These are phyloP conservation scores for Neofusicoccum sp. DNA, from an alignment of 2,329 filamentous ascomycete genomes.

Conservation along the genomic window DNA sequence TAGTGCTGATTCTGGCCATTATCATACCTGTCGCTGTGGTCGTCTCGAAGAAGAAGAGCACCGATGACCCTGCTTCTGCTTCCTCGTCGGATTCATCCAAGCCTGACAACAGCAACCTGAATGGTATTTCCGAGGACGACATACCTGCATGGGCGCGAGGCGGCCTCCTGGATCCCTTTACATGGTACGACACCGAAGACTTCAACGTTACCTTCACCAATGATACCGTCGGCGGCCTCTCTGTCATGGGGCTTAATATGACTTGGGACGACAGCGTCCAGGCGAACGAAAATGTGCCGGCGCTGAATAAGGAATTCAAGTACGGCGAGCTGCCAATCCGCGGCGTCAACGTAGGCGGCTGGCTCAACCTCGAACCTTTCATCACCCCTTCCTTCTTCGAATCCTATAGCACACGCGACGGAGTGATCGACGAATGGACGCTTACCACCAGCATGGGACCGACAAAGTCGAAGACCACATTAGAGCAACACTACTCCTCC, in stretches of 20 bases:
- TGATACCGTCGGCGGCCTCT: constrained; percentile 78
- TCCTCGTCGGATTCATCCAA: constrained; percentile 25
- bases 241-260: constrained; percentile 82
- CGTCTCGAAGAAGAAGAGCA: constrained; percentile 43
- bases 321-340: constrained; percentile 79
- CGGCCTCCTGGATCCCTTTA: constrained; percentile 81
- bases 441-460: constrained; percentile 69
- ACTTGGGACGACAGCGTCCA: constrained; percentile 79
- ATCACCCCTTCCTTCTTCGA: constrained; percentile 91
- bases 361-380: constrained; percentile 91
- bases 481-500: constrained; percentile 89
- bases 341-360: constrained; percentile 90
- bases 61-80: constrained; percentile 24
- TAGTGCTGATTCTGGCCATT: constrained; percentile 45
- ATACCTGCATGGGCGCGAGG: constrained; percentile 62
- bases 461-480: constrained; percentile 58
- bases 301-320: constrained; percentile 72
- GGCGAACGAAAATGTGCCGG: constrained; percentile 76
- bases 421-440: constrained; percentile 85
- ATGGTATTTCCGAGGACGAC: constrained; percentile 42
- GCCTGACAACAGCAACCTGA: constrained; percentile 46
- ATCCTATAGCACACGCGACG: constrained; percentile 59
- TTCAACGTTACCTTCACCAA: constrained; percentile 95
- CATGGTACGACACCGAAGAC: constrained; percentile 84
- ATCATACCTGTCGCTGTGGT: constrained; percentile 49